A percentile compares a stretch with the other conserved stretches of the same genome.
Conservation (phyloP, 495 filamentous ascomycete genomes). For the Rusavskia elegans region DNA sequence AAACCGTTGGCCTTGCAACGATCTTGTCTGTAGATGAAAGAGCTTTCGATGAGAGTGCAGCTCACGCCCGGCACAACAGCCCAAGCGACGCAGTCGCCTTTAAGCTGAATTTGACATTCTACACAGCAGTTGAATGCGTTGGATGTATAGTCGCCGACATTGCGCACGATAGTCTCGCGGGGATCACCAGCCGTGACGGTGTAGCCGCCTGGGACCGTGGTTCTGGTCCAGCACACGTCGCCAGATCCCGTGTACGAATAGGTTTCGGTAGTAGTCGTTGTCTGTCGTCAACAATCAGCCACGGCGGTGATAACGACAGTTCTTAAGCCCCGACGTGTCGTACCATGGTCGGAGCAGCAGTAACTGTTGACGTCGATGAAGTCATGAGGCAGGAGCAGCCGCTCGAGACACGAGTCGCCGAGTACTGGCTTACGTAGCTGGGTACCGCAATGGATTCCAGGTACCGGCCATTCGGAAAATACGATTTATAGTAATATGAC, state of each 20-base stretch:
- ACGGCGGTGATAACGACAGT: not conserved
- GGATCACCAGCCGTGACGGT: not conserved
- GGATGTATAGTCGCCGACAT: not conserved
- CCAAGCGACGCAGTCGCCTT: conserved; percentile 1
- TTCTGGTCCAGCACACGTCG: not conserved
- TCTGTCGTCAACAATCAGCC: not conserved
- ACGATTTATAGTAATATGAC: not conserved
- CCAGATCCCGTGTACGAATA: not conserved
- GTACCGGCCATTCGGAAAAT: not conserved
- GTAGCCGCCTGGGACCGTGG: not conserved
- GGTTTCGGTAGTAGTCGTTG: not conserved
- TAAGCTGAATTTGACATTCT: not conserved
- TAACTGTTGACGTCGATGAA: not conserved
- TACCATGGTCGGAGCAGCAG: not conserved
- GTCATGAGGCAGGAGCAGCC: not conserved
- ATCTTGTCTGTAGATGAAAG: not conserved
- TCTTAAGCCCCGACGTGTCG: not conserved
- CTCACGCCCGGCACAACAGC: not conserved
- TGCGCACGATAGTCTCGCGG: not conserved
- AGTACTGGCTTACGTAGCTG: not conserved
- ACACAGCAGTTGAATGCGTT: not conserved
- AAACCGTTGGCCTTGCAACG: not conserved
- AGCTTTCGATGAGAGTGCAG: not conserved
- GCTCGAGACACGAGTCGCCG: not conserved
- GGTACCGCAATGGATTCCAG: not conserved